phyloP scores from a whole-genome alignment of 768 basidiomycete species.

The Leccinellum luteum region DNA sequence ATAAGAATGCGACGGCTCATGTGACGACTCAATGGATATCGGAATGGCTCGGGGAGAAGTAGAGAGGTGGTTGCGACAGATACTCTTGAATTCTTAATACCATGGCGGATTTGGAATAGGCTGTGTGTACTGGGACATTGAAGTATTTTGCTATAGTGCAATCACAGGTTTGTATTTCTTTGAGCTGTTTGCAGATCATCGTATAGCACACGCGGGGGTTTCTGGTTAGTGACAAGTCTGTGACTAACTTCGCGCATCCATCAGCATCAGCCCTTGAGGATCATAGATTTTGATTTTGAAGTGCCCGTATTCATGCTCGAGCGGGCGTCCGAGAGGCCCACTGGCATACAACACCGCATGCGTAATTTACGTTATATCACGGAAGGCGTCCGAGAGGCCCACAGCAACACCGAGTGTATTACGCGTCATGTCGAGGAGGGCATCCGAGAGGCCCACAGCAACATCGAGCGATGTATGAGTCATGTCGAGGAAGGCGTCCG shows the following conservation, averaged over 20 bases:
- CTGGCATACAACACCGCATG: no score
- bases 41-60: conserved; percentile 28
- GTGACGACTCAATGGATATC: conserved; percentile 29
- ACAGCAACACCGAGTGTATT: no score
- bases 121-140: conserved; percentile 22
- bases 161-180: conserved; percentile 25
- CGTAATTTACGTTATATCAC: no score
- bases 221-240: conserved; percentile 3
- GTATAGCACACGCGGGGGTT: no score
- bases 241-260: conserved; percentile 2
- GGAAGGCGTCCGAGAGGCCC: no score
- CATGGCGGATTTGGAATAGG: conserved; percentile 14
- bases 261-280: conserved; percentile 3
- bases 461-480: no score
- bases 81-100: conserved; percentile 21
- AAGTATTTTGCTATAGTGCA: conserved; percentile 4
- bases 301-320: no score
- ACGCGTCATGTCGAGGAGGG: no score
- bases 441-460: no score
- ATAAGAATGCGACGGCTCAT: conserved; percentile 32
- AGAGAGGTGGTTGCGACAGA: conserved; percentile 11
- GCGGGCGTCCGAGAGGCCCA: no score
- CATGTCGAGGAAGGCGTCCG: no score
- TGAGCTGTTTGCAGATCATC: conserved; percentile 15
- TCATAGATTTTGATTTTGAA: no score